Evolutionary conservation across 2,329 filamentous ascomycete species (phyloP), one percentile per base, ranked within the genome.

Genomic region (Colletotrichum tamarilloi): DNA sequence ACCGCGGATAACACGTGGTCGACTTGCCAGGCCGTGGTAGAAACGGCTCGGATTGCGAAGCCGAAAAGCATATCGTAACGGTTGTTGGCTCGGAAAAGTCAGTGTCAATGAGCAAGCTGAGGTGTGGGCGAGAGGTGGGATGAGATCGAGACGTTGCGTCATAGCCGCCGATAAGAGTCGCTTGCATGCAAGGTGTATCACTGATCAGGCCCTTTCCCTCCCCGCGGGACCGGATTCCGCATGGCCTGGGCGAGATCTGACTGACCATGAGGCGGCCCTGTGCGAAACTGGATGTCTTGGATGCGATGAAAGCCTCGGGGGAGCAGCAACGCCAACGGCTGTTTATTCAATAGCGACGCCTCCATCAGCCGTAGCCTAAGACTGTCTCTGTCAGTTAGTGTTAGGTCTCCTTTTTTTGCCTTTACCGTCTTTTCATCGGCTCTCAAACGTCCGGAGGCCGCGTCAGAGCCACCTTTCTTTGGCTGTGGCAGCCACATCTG

Each of bases 161-260:
- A 74, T 74, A 72, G 58, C 62, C 57, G 62, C 42, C 62, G 68
- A 74, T 74, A 72, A 74, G 72, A 70, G 57, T 72, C 68, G 72
- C 57, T 68, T 66, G 60, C 46, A 74, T 74, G 67, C 72, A 57
- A 57, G 71, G 62, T 46, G 56, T 28, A 58, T 52, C 19, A 57
- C 26, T 55, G 30, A 64, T 59, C 65, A 62, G 35, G 62, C 32
- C 62, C 49, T 35, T 68, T 28, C 28, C 67, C 35, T 67, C 67
- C 38, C 66, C 26, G 62, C 67, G 55, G 71, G 26, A 60, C 67
- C 62, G 30, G 64, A 68, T 69, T 32, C 42, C 56, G 49, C 63
- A 66, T 32, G 11, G 57, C 8, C 42, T 57, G 49, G 16, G 52
- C 52, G 24, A 57, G 49, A 62, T 62, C 68, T 63, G 52, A 49